Conservation (phyloP, 495 filamentous ascomycete genomes). For the Penicillium nucicola region DNA sequence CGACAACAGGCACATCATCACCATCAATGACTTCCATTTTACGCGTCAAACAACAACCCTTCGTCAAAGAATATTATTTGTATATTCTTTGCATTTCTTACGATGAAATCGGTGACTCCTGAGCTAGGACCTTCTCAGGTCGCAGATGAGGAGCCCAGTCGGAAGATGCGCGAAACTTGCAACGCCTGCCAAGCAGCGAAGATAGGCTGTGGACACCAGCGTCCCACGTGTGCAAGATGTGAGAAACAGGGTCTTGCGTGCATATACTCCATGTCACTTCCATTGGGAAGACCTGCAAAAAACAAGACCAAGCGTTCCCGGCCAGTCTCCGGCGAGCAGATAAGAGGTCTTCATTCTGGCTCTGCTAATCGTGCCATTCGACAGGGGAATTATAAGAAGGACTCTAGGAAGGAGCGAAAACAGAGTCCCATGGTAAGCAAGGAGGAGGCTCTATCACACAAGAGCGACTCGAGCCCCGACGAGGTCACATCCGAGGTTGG, state of each 20-base stretch:
- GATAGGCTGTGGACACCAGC: slow-evolving; percentile 49
- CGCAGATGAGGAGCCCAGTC: slow-evolving; percentile 1
- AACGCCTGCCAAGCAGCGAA: slow-evolving; percentile 49
- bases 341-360: slow-evolving; percentile 9
- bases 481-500: neutral
- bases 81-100: neutral
- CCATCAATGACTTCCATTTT: too few relatives aligned
- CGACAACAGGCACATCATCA: too few relatives aligned
- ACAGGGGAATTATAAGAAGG: neutral
- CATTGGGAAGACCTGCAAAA: slow-evolving; percentile 42
- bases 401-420: neutral
- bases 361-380: neutral
- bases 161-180: slow-evolving; percentile 45
- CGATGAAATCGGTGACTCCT: neutral
- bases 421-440: neutral
- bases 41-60: too few relatives aligned
- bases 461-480: neutral
- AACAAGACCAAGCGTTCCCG: slow-evolving; percentile 18
- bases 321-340: neutral
- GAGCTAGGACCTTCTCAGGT: neutral
- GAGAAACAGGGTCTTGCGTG: slow-evolving; percentile 41
- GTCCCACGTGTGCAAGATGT: slow-evolving; percentile 42
- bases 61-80: too few relatives aligned
- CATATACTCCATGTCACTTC: slow-evolving; percentile 45
- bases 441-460: neutral